Evolutionary conservation across 805 yeast genomes (phyloP).

Genomic region (Myxozyma melibiosi): DNA sequence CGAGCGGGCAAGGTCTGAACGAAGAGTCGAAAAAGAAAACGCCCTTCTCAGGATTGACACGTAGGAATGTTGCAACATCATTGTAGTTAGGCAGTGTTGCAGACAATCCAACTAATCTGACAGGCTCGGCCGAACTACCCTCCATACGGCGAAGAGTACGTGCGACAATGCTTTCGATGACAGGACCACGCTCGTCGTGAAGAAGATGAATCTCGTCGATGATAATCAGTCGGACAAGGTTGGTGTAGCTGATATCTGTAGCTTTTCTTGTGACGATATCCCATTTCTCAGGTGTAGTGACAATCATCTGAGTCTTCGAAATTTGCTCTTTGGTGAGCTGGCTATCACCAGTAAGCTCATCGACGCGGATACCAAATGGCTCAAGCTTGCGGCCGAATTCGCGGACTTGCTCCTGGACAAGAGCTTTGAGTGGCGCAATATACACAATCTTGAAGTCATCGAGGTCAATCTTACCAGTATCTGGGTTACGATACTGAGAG

Average conservation of each 20-base stretch:
- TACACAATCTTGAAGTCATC: slow-evolving; percentile 45
- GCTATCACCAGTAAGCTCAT: slow-evolving; percentile 61
- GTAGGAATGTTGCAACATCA: slow-evolving; percentile 51
- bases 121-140: slow-evolving; percentile 75
- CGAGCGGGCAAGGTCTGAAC: slow-evolving; percentile 51
- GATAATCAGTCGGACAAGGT: slow-evolving; percentile 50
- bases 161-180: slow-evolving; percentile 52
- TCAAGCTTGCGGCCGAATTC: slow-evolving; percentile 52
- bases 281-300: slow-evolving; percentile 67
- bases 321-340: slow-evolving; percentile 49
- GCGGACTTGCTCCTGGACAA: slow-evolving; percentile 54
- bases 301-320: slow-evolving; percentile 54
- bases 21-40: slow-evolving; percentile 65
- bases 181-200: slow-evolving; percentile 52
- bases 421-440: slow-evolving; percentile 63
- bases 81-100: slow-evolving; percentile 58
- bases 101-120: slow-evolving; percentile 52
- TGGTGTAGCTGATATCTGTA: slow-evolving; percentile 58
- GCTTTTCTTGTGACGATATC: slow-evolving; percentile 58
- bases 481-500: slow-evolving; percentile 68
- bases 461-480: slow-evolving; percentile 43
- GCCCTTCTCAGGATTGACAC: slow-evolving; percentile 80
- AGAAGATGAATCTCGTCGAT: slow-evolving; percentile 54
- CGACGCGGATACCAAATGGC: slow-evolving; percentile 49
- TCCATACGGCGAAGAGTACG: slow-evolving; percentile 54